Evolutionary conservation across 2,329 filamentous ascomycete species (phyloP).

Genomic region (Penicillium hesseltinei): DNA sequence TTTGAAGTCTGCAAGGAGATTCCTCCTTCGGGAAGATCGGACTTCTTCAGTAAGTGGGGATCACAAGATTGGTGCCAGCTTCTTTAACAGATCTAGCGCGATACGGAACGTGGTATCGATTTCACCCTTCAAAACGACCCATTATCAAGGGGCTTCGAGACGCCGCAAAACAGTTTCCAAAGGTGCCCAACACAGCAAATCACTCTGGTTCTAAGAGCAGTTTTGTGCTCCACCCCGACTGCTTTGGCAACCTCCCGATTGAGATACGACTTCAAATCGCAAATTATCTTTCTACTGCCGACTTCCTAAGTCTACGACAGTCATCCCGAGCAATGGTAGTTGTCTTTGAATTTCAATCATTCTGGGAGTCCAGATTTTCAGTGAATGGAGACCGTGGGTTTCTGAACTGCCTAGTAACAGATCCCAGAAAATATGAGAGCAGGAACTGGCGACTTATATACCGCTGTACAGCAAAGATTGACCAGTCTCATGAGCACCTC

Average conservation of each 20-base stretch:
- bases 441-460: slow-evolving; percentile 8
- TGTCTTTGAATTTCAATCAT: slow-evolving; percentile 5
- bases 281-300: neutral
- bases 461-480: slow-evolving; percentile 1
- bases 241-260: slow-evolving; percentile 3
- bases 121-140: neutral
- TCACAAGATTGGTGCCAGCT: neutral
- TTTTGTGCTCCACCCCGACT: neutral
- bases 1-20: slow-evolving; percentile 6
- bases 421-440: neutral
- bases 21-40: neutral
- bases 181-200: neutral
- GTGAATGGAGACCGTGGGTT: slow-evolving; percentile 4
- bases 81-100: neutral
- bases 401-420: neutral
- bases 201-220: neutral
- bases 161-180: neutral
- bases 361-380: slow-evolving; percentile 6
- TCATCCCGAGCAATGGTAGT: slow-evolving; percentile 8
- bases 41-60: neutral
- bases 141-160: neutral
- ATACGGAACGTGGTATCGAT: too few species aligned
- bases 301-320: slow-evolving; percentile 7
- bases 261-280: slow-evolving; percentile 7
- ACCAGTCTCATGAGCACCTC: neutral